Conservation (phyloP, 352 stramenopile species). For the Achlya hypogyna region DNA sequence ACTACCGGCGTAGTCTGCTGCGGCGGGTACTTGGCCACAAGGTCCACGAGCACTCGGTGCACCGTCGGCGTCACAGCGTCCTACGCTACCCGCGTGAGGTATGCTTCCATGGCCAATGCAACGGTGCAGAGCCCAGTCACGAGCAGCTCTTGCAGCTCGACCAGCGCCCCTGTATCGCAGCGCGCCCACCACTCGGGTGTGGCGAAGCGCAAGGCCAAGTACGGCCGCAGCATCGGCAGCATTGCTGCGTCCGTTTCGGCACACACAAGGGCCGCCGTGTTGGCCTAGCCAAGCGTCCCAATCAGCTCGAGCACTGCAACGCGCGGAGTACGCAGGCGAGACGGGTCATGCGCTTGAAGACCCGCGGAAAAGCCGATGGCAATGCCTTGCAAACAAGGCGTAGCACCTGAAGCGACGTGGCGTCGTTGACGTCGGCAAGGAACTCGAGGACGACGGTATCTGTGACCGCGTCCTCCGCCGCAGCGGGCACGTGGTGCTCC, state of each 20-base stretch:
- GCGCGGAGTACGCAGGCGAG: too few relatives aligned
- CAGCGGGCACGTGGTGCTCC: not conserved
- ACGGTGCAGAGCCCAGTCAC: not conserved
- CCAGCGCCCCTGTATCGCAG: not conserved
- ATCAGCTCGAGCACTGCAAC: too few relatives aligned
- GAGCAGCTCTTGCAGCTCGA: not conserved
- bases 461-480: not conserved
- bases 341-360: not conserved
- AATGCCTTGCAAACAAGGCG: not conserved
- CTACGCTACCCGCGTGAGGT: not conserved
- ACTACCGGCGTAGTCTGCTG: not conserved
- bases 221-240: not conserved
- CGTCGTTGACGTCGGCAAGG: not conserved
- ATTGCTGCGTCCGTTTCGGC: not conserved
- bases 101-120: not conserved
- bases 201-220: conserved; percentile 2
- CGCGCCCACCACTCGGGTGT: not conserved
- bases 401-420: not conserved
- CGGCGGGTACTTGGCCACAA: conserved; percentile 1
- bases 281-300: not conserved
- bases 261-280: not conserved
- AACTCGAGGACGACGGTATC: not conserved
- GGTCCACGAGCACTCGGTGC: not conserved
- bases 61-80: not conserved
- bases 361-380: not conserved